A percentile compares a stretch with the other conserved stretches of the same genome.
Evolutionary conservation across 495 filamentous ascomycete species (phyloP).

Genomic region (Xylaria curta): DNA sequence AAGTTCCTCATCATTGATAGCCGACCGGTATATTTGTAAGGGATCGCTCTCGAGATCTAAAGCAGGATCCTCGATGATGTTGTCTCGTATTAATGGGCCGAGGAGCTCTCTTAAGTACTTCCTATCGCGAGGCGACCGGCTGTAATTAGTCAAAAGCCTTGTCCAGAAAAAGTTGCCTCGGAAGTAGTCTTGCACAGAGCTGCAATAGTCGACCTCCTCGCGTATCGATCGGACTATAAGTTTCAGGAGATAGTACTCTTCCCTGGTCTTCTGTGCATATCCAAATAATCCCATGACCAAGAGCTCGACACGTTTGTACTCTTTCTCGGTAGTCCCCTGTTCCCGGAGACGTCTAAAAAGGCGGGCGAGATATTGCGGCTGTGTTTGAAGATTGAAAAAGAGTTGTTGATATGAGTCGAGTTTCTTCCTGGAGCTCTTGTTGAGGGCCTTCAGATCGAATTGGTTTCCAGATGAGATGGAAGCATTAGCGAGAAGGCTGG

Average conservation of each 20-base stretch:
- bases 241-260: conserved; percentile 96
- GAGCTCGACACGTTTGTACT: conserved; percentile 88
- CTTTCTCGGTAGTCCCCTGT: conserved; percentile 85
- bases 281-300: conserved; percentile 97
- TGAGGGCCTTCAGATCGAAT: conserved; percentile 95
- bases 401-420: conserved; percentile 96
- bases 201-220: conserved; percentile 82
- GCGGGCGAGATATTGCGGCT: conserved; percentile 89
- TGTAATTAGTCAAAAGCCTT: conserved; percentile 84
- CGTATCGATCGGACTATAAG: conserved; percentile 81
- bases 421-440: conserved; percentile 93
- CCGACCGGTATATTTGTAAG: conserved; percentile 93
- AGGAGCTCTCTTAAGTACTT: conserved; percentile 89
- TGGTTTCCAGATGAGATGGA: conserved; percentile 89
- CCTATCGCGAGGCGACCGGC: conserved; percentile 88
- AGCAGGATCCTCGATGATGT: conserved; percentile 87
- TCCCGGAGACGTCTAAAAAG: conserved; percentile 86
- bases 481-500: conserved; percentile 82
- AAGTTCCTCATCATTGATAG: conserved; percentile 96
- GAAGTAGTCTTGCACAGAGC: conserved; percentile 80
- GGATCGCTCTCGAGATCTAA: conserved; percentile 96
- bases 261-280: conserved; percentile 93
- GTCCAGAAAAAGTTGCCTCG: conserved; percentile 93
- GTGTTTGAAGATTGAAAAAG: conserved; percentile 97
- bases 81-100: conserved; percentile 80